Evolutionary conservation across 306 rosid species (phyloP).

Genomic region (Carpinus fangiana): DNA sequence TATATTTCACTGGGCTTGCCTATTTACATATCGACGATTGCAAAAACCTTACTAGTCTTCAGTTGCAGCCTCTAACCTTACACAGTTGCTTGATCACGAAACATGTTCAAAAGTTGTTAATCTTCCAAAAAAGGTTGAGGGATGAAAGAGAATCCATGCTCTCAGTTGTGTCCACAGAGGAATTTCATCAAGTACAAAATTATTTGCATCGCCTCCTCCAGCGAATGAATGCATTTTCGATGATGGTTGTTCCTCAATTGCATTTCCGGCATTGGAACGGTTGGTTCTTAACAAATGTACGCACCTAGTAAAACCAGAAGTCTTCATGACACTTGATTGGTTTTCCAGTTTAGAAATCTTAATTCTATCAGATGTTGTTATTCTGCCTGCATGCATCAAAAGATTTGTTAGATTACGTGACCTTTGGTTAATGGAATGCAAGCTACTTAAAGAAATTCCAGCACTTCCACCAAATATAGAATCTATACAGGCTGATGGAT

Average conservation of each 20-base stretch:
- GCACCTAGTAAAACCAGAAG: neutral
- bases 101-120: neutral
- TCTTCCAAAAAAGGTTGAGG: neutral
- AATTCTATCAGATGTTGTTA: neutral
- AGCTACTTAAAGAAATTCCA: neutral
- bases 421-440: neutral
- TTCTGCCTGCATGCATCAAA: neutral
- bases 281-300: neutral
- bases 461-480: neutral
- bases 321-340: neutral
- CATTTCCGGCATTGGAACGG: neutral
- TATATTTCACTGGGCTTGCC: neutral
- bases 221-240: neutral
- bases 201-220: neutral
- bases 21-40: neutral
- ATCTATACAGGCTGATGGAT: too few species aligned
- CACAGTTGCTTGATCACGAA: neutral
- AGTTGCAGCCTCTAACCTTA: neutral
- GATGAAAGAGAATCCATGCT: too few species aligned
- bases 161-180: neutral
- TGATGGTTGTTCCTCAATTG: neutral
- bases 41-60: neutral
- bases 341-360: neutral
- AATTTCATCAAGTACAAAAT: neutral
- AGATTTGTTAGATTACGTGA: neutral